Conservation (phyloP, 176 grass and related monocot species). For the Ampelocalamus luodianensis region DNA sequence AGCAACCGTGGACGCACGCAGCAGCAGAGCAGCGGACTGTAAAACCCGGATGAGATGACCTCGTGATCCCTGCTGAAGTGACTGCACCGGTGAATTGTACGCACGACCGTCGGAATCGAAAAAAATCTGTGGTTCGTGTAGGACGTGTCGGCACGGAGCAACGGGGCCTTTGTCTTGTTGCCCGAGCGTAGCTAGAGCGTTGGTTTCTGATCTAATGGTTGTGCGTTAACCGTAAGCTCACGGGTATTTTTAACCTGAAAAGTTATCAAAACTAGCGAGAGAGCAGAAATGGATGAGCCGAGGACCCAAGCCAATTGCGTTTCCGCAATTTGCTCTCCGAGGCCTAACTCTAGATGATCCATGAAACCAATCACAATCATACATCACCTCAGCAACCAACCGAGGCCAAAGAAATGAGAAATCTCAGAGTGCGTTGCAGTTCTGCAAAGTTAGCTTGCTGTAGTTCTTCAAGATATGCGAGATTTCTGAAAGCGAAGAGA, state of each 20-base stretch:
- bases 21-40: not conserved
- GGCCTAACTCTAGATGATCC: not conserved
- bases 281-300: not conserved
- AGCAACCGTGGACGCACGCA: not conserved
- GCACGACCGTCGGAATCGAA: not conserved
- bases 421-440: not conserved
- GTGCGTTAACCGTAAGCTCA: not conserved
- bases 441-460: not conserved
- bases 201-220: not conserved
- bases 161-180: not conserved
- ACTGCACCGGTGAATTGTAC: not conserved
- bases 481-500: conserved; percentile 32
- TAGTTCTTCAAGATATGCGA: not conserved
- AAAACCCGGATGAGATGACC: not conserved
- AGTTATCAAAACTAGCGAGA: not conserved
- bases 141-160: not conserved
- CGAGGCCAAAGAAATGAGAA: not conserved
- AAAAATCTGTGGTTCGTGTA: not conserved
- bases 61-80: not conserved
- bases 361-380: not conserved
- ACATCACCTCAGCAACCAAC: not conserved
- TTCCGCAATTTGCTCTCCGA: not conserved
- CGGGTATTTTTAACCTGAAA: not conserved
- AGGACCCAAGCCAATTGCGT: not conserved
- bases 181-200: not conserved